Percentiles rank a stretch among this genome's conserved stretches.
Conservation (phyloP, 2,329 filamentous ascomycete species). For the Hirsutella minnesotensis region DNA sequence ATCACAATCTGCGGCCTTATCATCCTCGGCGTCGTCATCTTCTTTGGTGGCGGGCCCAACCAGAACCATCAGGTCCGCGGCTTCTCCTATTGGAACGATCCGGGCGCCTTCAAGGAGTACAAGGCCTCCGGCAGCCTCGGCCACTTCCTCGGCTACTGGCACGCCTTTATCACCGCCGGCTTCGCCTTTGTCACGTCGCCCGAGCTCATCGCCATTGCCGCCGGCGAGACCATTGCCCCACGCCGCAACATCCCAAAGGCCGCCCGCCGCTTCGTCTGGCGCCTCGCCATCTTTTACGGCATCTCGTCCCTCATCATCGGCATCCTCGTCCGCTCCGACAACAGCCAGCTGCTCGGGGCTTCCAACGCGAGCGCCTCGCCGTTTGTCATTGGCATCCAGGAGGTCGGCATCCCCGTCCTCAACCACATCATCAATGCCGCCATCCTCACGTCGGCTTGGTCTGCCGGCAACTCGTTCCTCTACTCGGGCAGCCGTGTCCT, state of each 20-base stretch:
- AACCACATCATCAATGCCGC: slow-evolving; percentile 58
- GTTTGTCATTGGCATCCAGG: slow-evolving; percentile 56
- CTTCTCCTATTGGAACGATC: slow-evolving; percentile 25
- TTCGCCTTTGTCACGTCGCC: slow-evolving; percentile 52
- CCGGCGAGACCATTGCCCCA: slow-evolving; percentile 52
- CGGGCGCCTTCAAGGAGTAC: slow-evolving; percentile 35
- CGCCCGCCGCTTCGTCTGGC: slow-evolving; percentile 47
- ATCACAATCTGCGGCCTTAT: slow-evolving; percentile 46
- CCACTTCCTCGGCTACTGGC: slow-evolving; percentile 47
- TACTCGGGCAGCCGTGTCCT: slow-evolving; percentile 60
- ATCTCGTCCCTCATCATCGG: slow-evolving; percentile 50
- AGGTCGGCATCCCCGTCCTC: slow-evolving; percentile 49
- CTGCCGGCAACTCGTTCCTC: slow-evolving; percentile 47
- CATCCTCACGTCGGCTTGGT: slow-evolving; percentile 55
- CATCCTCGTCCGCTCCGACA: slow-evolving; percentile 52
- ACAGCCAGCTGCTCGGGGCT: slow-evolving; percentile 44
- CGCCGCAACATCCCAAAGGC: slow-evolving; percentile 56
- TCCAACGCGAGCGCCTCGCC: slow-evolving; percentile 49
- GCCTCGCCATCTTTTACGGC: slow-evolving; percentile 52
- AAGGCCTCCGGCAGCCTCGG: slow-evolving; percentile 32
- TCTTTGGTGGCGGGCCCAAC: slow-evolving; percentile 42
- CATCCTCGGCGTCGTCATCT: slow-evolving; percentile 42
- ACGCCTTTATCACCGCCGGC: slow-evolving; percentile 42
- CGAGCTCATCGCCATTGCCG: slow-evolving; percentile 52
- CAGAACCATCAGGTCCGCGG: slow-evolving; percentile 34